Evolutionary conservation across 225 moss, liverwort and hornwort species (phyloP).

Genomic region (Climacium dendroides): DNA sequence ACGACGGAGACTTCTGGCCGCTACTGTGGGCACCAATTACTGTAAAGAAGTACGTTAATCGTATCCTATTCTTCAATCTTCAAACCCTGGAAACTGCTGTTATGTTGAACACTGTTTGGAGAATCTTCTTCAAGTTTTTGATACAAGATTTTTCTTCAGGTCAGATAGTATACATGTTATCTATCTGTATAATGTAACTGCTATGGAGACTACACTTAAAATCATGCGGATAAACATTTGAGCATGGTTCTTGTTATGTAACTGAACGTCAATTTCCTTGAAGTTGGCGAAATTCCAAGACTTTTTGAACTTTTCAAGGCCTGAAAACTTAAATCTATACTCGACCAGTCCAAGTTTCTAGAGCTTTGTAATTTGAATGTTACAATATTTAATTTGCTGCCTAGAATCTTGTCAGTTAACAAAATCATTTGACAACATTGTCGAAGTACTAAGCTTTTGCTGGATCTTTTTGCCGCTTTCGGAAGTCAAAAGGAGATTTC

Average conservation of each 20-base stretch:
- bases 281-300: background rate
- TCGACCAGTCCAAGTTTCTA: background rate
- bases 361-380: background rate
- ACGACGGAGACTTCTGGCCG: constrained; percentile 6
- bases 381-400: background rate
- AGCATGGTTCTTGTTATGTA: background rate
- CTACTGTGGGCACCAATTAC: background rate
- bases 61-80: background rate
- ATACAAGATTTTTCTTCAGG: background rate
- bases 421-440: background rate
- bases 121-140: background rate
- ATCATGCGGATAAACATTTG: background rate
- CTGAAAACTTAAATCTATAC: background rate
- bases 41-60: background rate
- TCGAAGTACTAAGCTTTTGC: background rate
- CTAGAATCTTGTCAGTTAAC: background rate
- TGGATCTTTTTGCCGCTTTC: background rate
- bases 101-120: background rate
- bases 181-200: background rate
- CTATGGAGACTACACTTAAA: background rate
- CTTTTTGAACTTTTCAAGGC: background rate
- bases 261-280: background rate
- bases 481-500: background rate
- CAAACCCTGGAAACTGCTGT: background rate
- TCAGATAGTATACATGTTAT: background rate